Percentiles rank a stretch among this genome's conserved stretches.
Evolutionary conservation across 2,329 filamentous ascomycete genomes (phyloP).

Genomic region (Bertia moriformis): DNA sequence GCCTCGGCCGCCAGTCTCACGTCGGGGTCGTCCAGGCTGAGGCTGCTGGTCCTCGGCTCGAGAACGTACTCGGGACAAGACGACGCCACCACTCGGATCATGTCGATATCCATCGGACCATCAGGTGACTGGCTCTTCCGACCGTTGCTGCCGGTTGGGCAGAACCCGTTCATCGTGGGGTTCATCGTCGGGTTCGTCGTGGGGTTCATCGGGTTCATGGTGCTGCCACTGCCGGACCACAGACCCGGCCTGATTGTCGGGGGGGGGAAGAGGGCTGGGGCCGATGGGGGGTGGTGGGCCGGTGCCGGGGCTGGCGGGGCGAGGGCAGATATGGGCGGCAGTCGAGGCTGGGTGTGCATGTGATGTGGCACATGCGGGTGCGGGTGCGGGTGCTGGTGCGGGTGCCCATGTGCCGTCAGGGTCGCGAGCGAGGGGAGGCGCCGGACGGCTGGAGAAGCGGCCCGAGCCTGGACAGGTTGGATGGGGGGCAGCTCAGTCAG

Average conservation of each 20-base stretch:
- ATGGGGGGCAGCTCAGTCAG: conserved; percentile 27
- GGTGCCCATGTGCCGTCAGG: conserved; percentile 14
- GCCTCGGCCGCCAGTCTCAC: conserved; percentile 62
- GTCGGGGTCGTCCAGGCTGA: conserved; percentile 51
- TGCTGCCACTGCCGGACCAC: too few relatives aligned
- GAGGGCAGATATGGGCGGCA: conserved; percentile 8
- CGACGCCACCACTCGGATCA: conserved; percentile 21
- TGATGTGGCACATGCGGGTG: too few relatives aligned
- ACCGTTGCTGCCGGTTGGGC: too few relatives aligned
- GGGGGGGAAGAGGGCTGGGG: too few relatives aligned
- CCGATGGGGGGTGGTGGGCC: too few relatives aligned
- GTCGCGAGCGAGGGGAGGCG: conserved; percentile 25
- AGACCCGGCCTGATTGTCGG: too few relatives aligned
- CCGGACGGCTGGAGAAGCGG: conserved; percentile 9
- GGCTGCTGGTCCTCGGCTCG: conserved; percentile 30
- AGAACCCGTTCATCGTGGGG: too few relatives aligned
- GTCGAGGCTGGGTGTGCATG: too few relatives aligned
- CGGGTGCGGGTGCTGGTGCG: conserved; percentile 2
- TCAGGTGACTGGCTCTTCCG: too few relatives aligned
- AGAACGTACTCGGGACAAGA: conserved; percentile 29
- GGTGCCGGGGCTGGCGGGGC: conserved; percentile 8
- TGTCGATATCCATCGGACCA: conserved; percentile 35
- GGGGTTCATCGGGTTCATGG: too few relatives aligned
- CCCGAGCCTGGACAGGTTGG: conserved; percentile 15
- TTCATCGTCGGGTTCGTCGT: too few relatives aligned